Base-by-base conservation (phyloP, 2,329 filamentous ascomycete species). In the Rhinocladiella similis region DNA sequence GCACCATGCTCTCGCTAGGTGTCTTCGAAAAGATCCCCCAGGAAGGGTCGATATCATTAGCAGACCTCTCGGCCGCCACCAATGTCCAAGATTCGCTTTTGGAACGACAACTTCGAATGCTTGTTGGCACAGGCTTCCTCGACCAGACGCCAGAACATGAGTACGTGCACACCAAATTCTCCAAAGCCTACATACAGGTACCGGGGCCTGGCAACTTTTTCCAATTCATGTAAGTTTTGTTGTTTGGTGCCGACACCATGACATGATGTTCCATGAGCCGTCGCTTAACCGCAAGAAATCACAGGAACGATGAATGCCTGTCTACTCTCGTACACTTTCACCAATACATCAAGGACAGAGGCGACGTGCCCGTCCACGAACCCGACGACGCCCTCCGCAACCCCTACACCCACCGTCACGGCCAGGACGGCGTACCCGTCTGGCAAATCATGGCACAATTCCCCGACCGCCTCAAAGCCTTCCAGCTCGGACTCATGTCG, bases 401-500 rank as follows among this genome's bases (percentile, higher is more conserved):
- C 36, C 67, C 67, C 16, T 70, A 68, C 59, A 65, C 63, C 25
- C 65, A 59, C 18, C 66, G 64, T 9, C 63, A 68, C 41, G 46
- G 60, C 20, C 65, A 66, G 16, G 52, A 62, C 2, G 63, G 59
- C 18, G 47, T 61, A n/a, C 51, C 53, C 9, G 66, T 69, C 56
- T 70, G 61, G 55, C 66, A 69, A 29, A 60, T 63, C 49, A 60
- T 70, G 22, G 56, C 47, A 14, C 46, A 63, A 19, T 60, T 62
- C 35, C 66, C 68, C 14, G 60, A 63, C 3, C 60, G 66, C 7
- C 59, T 70, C 18, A 49, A 65, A 18, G 61, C 57, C 12, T 66
- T 70, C 56, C 69, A 70, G 36, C 38, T 52, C n/a, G 68, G 65
- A 16, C 66, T 69, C 33, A 50, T 47, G 51, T 41, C 51, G 1